Evolutionary conservation across 2,329 filamentous ascomycete species (phyloP).

Genomic region (Trichoderma polysporum): DNA sequence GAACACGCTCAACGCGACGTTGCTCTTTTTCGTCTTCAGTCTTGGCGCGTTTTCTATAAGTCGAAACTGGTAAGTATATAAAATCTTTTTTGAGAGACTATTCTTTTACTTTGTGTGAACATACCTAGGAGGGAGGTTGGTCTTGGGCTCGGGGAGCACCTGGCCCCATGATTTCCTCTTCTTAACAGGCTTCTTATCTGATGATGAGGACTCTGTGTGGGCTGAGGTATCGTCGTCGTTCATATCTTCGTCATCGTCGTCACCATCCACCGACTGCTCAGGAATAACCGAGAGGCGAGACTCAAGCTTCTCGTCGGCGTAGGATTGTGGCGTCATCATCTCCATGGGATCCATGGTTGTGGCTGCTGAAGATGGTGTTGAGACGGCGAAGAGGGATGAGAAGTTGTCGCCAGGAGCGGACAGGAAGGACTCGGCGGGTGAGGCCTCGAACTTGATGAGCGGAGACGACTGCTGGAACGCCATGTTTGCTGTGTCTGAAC

Average conservation of each 20-base stretch:
- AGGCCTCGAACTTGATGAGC: conserved; percentile 53
- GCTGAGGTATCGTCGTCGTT: not conserved
- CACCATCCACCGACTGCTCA: conserved; percentile 21
- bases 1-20: conserved; percentile 92
- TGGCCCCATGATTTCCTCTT: conserved; percentile 99
- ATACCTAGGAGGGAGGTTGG: conserved; percentile 86
- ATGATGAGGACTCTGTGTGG: conserved; percentile 21
- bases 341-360: conserved; percentile 47
- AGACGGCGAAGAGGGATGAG: conserved; percentile 47
- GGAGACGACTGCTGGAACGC: conserved; percentile 43
- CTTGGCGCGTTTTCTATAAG: conserved; percentile 84
- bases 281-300: conserved; percentile 28
- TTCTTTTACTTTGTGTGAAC: no score
- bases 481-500: conserved; percentile 34
- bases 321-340: conserved; percentile 50
- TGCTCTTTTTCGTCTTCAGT: conserved; percentile 99
- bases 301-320: conserved; percentile 34
- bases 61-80: conserved; percentile 26
- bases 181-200: conserved; percentile 74
- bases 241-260: not conserved
- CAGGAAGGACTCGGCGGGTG: conserved; percentile 54
- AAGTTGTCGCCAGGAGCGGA: conserved; percentile 51
- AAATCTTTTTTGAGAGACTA: not conserved
- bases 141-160: conserved; percentile 93
- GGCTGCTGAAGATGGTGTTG: conserved; percentile 33